These are phyloP conservation scores for Trichoderma sp. DNA, from an alignment of 2,329 filamentous ascomycete genomes.

Conservation along the genomic window DNA sequence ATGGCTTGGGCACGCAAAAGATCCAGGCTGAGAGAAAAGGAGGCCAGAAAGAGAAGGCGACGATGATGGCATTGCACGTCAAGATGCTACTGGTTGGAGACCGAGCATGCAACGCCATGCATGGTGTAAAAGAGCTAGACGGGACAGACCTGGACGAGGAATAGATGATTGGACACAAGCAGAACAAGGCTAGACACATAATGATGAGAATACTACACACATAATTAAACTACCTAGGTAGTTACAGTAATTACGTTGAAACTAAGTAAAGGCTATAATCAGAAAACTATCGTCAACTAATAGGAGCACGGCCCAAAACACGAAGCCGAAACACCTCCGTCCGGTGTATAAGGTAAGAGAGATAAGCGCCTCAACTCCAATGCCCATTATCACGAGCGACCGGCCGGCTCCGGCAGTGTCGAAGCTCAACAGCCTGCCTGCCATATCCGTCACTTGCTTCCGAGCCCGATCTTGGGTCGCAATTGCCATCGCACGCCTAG, in stretches of 20 bases:
- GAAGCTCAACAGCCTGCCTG: constrained; percentile 16
- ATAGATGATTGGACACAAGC: background rate
- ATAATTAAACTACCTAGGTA: too few species aligned
- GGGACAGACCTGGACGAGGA: background rate
- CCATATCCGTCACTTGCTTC: constrained; percentile 16
- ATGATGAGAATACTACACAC: too few species aligned
- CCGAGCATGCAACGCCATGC: background rate
- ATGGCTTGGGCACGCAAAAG: constrained; percentile 9
- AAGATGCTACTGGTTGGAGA: background rate
- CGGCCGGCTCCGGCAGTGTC: constrained; percentile 18
- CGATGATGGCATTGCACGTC: background rate
- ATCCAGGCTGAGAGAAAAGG: background rate
- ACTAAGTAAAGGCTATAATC: background rate
- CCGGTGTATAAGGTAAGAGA: background rate
- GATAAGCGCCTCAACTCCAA: background rate
- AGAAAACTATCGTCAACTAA: background rate
- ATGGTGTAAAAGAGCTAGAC: background rate
- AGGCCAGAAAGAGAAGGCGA: constrained; percentile 15
- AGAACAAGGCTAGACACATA: background rate
- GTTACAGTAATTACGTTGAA: too few species aligned
- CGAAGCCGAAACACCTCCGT: background rate
- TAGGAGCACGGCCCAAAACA: background rate
- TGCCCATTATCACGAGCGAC: background rate
- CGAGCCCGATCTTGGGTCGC: background rate
- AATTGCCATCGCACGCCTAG: background rate